phyloP scores from a whole-genome alignment of 2,329 filamentous ascomycete species.

The Sporothrix phasma region DNA sequence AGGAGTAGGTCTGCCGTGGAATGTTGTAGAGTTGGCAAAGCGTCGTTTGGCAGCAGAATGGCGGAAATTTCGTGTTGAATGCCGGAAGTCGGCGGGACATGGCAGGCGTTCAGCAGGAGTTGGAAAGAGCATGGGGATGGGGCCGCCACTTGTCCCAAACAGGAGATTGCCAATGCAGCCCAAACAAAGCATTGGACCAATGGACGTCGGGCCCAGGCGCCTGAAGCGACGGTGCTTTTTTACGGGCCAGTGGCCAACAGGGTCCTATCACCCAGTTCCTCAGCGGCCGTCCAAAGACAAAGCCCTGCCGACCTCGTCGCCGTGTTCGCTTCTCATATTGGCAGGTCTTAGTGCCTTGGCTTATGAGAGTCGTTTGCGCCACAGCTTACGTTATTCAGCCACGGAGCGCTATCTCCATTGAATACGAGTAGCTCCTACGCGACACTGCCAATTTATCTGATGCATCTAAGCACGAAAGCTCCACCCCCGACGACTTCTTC shows the following conservation, averaged over 20 bases:
- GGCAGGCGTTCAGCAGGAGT: background rate
- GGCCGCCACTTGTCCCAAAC: background rate
- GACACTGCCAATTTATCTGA: background rate
- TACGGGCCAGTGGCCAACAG: slow-evolving; percentile 2
- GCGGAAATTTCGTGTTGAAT: slow-evolving; percentile 1
- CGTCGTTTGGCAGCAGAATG: background rate
- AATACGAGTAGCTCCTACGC: background rate
- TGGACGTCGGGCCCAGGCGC: background rate
- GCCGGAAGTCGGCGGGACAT: slow-evolving; percentile 6
- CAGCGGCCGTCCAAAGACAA: background rate
- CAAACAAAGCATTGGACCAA: background rate
- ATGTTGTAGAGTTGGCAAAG: background rate
- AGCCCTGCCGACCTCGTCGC: background rate
- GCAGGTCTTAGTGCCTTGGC: slow-evolving; percentile 2
- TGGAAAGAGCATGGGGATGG: background rate
- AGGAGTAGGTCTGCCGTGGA: background rate
- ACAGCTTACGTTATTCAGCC: background rate
- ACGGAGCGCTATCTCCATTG: background rate
- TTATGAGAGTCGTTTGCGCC: background rate
- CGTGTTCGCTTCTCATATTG: background rate
- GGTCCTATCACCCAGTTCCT: background rate
- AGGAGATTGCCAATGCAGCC: slow-evolving; percentile 11
- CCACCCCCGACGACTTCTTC: background rate
- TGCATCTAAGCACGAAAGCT: background rate
- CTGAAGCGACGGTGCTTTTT: background rate